phyloP scores from a whole-genome alignment of 2,329 filamentous ascomycete species.

The Penicillium thymicola region DNA sequence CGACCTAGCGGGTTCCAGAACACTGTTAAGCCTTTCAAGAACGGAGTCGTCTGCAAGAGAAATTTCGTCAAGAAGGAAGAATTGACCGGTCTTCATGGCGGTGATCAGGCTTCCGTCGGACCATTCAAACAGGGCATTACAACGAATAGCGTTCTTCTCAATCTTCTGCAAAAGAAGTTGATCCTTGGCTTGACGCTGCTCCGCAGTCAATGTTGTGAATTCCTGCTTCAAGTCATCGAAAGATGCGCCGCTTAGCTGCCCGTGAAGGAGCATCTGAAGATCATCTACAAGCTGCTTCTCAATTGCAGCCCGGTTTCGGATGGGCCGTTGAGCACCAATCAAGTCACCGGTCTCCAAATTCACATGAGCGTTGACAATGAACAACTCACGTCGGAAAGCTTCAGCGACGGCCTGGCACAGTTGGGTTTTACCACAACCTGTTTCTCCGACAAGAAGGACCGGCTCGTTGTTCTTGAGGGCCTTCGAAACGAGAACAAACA shows the following conservation, averaged over 20 bases:
- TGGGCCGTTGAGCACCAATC: conserved; percentile 88
- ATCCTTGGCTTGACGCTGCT: conserved; percentile 49
- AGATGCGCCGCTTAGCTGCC: conserved; percentile 33
- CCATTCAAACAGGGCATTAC: conserved; percentile 93
- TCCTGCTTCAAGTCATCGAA: conserved; percentile 57
- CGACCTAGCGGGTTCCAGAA: conserved; percentile 82
- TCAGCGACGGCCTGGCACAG: conserved; percentile 90
- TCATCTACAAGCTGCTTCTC: conserved; percentile 63
- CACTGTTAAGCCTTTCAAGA: conserved; percentile 91
- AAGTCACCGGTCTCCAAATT: conserved; percentile 97
- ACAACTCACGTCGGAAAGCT: conserved; percentile 69
- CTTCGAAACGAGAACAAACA: conserved; percentile 84
- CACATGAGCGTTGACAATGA: conserved; percentile 95
- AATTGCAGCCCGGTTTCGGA: conserved; percentile 77
- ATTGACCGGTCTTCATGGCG: conserved; percentile 84
- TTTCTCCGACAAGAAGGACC: conserved; percentile 91
- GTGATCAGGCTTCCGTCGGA: conserved; percentile 88
- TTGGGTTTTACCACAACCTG: conserved; percentile 95
- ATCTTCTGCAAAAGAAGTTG: conserved; percentile 45
- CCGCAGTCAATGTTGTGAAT: conserved; percentile 55
- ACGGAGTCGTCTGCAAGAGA: conserved; percentile 97
- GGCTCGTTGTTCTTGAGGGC: conserved; percentile 89
- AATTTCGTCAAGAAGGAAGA: conserved; percentile 95
- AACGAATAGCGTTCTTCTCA: conserved; percentile 55
- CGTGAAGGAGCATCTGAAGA: conserved; percentile 48